Evolutionary conservation across 192 early-diverging fungal genomes (phyloP), one percentile per base, ranked within the genome.

Genomic region (Jimgerdemannia flammicorona): DNA sequence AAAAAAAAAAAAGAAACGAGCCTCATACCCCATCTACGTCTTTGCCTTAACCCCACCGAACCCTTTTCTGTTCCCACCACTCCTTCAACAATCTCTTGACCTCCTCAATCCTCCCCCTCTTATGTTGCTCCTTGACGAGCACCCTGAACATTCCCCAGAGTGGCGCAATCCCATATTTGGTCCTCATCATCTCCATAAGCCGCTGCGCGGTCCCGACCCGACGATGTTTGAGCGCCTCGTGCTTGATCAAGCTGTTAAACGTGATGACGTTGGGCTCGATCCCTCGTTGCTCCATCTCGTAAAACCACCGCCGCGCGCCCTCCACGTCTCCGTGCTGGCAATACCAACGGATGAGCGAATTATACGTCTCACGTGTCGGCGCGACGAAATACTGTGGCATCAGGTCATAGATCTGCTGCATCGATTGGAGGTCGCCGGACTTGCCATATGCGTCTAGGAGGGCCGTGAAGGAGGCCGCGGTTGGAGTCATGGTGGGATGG

Each of bases 401-500:
- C 72, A 83, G 75, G 6, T 74, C 63, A 64, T 83, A 79, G 43
- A 83, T 83, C 6, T 77, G 43, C 6, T 67, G 19, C 66, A 83
- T 40, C 3, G 73, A 71, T 3, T 59, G 39, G 6, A 77, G 10
- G 66, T 83, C 77, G 67, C 75, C 75, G 17, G 70, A 49, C 4
- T 66, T 14, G 4, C 81, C 81, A n/a, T 83, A 78, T 4, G 81
- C 77, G 63, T 83, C 73, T 20, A 83, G 74, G 40, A 83, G 71
- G 3, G 81, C 54, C 2, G 64, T 54, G 19, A 83, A 83, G 11
- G 75, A 75, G n/a, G 72, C 63, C 9, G 63, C 65, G 3, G 72
- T 49, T 41, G 80, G 80, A 4, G 44, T 66, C 6, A 70, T 69
- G 11, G 66, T n/a, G 18, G 67, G 63, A 29, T 17, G 73, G 43